A percentile compares a stretch with the other conserved stretches of the same genome.
Evolutionary conservation across 306 rosid genomes (phyloP).

Genomic region (Glycine latifolia): DNA sequence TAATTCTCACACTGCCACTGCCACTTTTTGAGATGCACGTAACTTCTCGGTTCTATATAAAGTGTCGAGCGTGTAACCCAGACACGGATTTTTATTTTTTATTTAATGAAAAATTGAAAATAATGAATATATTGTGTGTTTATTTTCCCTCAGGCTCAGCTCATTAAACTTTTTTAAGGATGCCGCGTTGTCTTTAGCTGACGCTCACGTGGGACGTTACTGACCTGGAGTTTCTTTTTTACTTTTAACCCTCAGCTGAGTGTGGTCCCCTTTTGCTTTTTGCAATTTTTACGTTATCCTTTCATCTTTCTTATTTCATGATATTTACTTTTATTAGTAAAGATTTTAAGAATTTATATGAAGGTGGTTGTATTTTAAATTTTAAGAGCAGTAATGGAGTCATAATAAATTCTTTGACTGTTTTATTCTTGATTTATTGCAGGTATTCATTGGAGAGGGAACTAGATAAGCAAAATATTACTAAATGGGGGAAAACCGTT

Average conservation of each 20-base stretch:
- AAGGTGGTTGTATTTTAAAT: not conserved
- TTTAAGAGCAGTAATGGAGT: not conserved
- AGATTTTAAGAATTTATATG: not conserved
- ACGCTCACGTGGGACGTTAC: constrained; percentile 57
- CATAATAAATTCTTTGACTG: not conserved
- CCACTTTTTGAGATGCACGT: constrained; percentile 36
- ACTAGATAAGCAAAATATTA: not conserved
- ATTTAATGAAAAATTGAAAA: not conserved
- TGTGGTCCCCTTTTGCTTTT: constrained; percentile 27
- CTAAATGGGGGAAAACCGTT: not conserved
- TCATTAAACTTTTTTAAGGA: constrained; percentile 34
- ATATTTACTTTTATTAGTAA: not conserved
- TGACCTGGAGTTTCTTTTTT: constrained; percentile 17
- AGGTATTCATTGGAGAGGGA: not conserved
- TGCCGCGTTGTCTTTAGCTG: constrained; percentile 41
- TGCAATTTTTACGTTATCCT: constrained; percentile 9
- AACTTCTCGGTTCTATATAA: constrained; percentile 19
- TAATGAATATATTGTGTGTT: not conserved
- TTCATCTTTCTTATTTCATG: not conserved
- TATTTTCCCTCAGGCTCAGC: too few relatives aligned
- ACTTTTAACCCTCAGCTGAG: not conserved
- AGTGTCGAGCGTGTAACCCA: not conserved
- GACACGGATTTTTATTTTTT: not conserved
- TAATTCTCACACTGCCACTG: not conserved
- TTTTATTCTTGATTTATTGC: not conserved